Base-by-base conservation (phyloP, 2,329 filamentous ascomycete genomes). In the Fusarium pilosicola region DNA sequence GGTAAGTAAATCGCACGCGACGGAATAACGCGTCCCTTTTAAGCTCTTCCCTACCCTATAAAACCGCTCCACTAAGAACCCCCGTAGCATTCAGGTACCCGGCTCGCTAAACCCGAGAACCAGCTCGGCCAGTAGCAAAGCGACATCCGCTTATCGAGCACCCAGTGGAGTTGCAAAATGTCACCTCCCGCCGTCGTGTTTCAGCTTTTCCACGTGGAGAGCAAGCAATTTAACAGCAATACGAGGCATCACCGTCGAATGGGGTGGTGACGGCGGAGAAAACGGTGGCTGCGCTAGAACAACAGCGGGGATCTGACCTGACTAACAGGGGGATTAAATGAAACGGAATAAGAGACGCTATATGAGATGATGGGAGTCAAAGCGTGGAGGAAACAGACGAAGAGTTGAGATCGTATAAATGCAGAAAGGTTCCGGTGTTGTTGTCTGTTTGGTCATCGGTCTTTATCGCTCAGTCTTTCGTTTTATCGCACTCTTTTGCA, bases 271-370 rank as follows among this genome's bases (percentile, higher is more conserved):
- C 17, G 24, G 41, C 17, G 36, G 36, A 12, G 32, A 38, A 59
- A 59, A 60, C 57, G 45, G 57, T 60, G 57, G 49, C 57, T 52
- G 45, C 57, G 45, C 57, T 60, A 54, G 36, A 60, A 60, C 36
- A 60, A 41, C 34, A 32, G 36, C 34, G 45, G 26, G 45, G 26
- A 41, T 41, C 57, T 60, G 57, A 41, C 45, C 57, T 60, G 57
- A 60, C 34, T 41, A 11, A 12, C 42, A 59, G 56, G 56, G 45
- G 14, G 5, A 2, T 22, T 13, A 54, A 60, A 60, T 60, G 46
- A 60, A 60, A 41, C 46, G 32, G 34, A 30, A 30, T 51, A 36
- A 51, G 24, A 28, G 36, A 60, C 1, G 28, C 26, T 60, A 26
- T 60, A 60, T 60, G 38, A 12, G n/a, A 12, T 24, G 26, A 41